A percentile compares a stretch with the other conserved stretches of the same genome.
phyloP scores from a whole-genome alignment of 306 rosid species.

The Trifolium dubium region DNA sequence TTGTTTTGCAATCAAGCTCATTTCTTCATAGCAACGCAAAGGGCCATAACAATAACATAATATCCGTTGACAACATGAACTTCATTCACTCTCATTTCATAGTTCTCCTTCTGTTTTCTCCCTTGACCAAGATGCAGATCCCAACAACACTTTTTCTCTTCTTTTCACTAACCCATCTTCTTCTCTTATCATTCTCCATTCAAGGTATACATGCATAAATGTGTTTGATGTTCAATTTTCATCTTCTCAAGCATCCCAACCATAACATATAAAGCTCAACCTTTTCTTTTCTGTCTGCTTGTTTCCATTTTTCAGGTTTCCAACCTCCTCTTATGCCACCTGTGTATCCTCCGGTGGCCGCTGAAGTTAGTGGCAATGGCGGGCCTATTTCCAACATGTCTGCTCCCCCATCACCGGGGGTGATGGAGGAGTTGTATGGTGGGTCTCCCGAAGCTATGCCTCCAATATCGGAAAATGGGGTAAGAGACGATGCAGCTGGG shows the following conservation, averaged over 20 bases:
- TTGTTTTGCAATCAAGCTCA: slow-evolving; percentile 26
- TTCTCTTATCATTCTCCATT: background rate
- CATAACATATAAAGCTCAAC: too few relatives aligned
- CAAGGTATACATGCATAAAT: slow-evolving; percentile 24
- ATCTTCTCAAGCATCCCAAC: background rate
- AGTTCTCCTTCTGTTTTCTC: background rate
- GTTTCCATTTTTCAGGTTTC: slow-evolving; percentile 17
- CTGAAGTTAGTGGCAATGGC: background rate
- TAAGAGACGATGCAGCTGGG: background rate
- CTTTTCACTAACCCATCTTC: slow-evolving; percentile 23
- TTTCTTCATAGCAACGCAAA: slow-evolving; percentile 37
- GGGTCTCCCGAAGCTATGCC: slow-evolving; percentile 5
- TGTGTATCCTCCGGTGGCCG: slow-evolving; percentile 4
- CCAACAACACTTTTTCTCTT: background rate
- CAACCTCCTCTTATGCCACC: slow-evolving; percentile 6
- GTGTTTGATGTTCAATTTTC: background rate
- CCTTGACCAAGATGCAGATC: slow-evolving; percentile 28
- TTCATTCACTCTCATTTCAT: slow-evolving; percentile 6
- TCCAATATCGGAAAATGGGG: background rate
- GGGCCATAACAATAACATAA: slow-evolving; percentile 14
- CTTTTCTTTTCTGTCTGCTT: background rate
- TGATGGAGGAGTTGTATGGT: background rate
- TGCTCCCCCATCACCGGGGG: slow-evolving; percentile 8
- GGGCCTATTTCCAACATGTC: background rate
- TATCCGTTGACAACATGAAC: slow-evolving; percentile 17